A percentile compares a stretch with the other conserved stretches of the same genome.
Conservation (phyloP, 2,329 filamentous ascomycete genomes). For the Fusarium temperatum region DNA sequence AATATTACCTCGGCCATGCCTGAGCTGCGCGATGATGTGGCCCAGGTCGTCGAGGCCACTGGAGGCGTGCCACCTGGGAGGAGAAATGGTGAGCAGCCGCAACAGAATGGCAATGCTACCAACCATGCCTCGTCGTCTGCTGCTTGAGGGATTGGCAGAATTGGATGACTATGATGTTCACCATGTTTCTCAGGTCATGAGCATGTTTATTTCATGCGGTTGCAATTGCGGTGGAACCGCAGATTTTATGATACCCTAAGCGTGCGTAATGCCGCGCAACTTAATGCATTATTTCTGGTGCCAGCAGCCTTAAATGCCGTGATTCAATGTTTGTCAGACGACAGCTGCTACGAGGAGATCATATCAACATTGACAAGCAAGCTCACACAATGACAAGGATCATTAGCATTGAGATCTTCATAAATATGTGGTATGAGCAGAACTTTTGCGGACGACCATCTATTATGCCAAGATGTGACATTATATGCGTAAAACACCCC, state of each 20-base stretch:
- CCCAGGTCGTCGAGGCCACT: conserved; percentile 59
- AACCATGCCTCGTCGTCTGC: conserved; percentile 9
- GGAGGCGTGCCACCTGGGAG: conserved; percentile 43
- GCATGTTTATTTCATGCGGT: not conserved
- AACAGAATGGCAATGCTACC: conserved; percentile 21
- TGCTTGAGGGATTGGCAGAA: not conserved
- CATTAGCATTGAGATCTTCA: not conserved
- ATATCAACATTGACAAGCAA: not conserved
- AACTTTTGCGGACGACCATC: conserved; percentile 18
- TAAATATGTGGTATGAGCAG: not conserved
- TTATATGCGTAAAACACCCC: conserved; percentile 19
- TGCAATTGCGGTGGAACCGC: not conserved
- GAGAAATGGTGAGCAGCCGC: conserved; percentile 13
- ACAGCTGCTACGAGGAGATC: not conserved
- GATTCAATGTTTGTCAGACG: not conserved
- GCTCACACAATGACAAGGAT: not conserved
- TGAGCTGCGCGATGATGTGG: conserved; percentile 65
- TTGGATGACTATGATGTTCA: not conserved
- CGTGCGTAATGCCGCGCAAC: not conserved
- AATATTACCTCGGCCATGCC: conserved; percentile 67
- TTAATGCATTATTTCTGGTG: not conserved
- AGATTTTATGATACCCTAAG: conserved; percentile 7
- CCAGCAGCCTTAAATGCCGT: not conserved
- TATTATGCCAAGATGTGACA: conserved; percentile 35
- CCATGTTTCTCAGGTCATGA: conserved; percentile 13